Percentiles rank a stretch among this genome's conserved stretches.
Evolutionary conservation across 345 rosid genomes (phyloP).

Genomic region (Eucalyptus curtisii): DNA sequence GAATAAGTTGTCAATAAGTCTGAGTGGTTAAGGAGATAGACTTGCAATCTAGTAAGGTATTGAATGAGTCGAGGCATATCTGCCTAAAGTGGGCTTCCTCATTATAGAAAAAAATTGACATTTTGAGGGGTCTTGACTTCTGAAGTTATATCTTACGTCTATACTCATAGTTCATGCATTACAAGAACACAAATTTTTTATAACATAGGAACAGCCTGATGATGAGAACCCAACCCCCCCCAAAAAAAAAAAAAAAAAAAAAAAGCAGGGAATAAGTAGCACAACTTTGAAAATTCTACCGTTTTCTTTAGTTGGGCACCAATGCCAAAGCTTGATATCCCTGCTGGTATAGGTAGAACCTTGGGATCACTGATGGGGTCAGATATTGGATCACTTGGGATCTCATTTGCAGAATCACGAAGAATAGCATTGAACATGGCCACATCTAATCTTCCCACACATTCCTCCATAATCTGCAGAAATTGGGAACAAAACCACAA

Average conservation of each 20-base stretch:
- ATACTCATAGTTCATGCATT: neutral
- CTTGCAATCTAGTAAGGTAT: neutral
- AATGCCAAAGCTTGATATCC: constrained; percentile 77
- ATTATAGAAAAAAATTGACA: neutral
- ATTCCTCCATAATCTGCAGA: constrained; percentile 79
- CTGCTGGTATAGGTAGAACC: constrained; percentile 81
- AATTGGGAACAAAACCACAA: neutral
- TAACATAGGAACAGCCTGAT: neutral
- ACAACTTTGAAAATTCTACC: constrained; percentile 15
- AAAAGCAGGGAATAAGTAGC: neutral
- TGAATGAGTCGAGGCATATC: neutral
- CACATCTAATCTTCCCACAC: constrained; percentile 85
- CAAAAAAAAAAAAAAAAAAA: neutral
- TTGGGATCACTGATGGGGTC: constrained; percentile 72
- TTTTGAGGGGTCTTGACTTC: neutral
- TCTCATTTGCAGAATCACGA: constrained; percentile 74
- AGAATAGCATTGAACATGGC: constrained; percentile 98
- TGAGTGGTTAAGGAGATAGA: neutral
- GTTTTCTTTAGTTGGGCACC: constrained; percentile 84
- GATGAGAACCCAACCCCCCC: too few relatives aligned
- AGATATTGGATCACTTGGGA: constrained; percentile 89
- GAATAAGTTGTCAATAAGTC: neutral
- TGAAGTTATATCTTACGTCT: neutral
- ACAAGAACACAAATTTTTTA: neutral
- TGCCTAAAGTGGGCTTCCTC: neutral